Percentiles rank a stretch among this genome's conserved stretches.
phyloP scores from a whole-genome alignment of 106 monocot genomes.

The Cymbidium sinense region DNA sequence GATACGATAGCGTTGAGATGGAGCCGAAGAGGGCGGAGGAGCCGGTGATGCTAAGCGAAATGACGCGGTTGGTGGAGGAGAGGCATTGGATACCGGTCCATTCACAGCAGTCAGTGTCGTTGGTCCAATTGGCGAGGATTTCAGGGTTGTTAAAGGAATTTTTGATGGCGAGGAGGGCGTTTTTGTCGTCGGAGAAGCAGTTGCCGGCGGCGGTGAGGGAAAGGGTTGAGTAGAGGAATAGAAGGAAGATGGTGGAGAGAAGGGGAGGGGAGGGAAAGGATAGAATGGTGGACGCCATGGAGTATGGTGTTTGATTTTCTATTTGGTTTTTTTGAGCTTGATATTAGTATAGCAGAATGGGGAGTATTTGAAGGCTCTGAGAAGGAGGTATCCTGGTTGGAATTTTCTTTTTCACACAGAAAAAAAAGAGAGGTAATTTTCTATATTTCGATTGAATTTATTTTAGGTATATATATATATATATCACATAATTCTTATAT shows the following conservation, averaged over 20 bases:
- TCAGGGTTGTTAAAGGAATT: conserved; percentile 11
- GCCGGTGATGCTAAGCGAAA: conserved; percentile 11
- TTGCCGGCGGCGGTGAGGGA: neutral
- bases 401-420: no score
- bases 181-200: conserved; percentile 21
- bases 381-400: no score
- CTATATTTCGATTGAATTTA: no score
- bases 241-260: neutral
- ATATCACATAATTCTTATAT: no score
- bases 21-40: conserved; percentile 5
- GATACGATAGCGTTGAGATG: conserved; percentile 10
- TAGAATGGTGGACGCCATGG: neutral
- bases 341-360: no score
- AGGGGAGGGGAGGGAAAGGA: neutral
- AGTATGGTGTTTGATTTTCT: neutral
- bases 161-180: conserved; percentile 20
- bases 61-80: conserved; percentile 14
- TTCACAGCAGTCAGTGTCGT: conserved; percentile 20
- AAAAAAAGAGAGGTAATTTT: no score
- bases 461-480: no score
- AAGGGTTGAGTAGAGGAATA: conserved; percentile 4
- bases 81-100: conserved; percentile 35
- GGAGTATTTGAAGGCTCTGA: no score
- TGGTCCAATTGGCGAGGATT: conserved; percentile 14
- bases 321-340: no score